These are phyloP conservation scores for Boletus rufocinnamomeus DNA, from an alignment of 768 basidiomycete species.

Conservation along the genomic window DNA sequence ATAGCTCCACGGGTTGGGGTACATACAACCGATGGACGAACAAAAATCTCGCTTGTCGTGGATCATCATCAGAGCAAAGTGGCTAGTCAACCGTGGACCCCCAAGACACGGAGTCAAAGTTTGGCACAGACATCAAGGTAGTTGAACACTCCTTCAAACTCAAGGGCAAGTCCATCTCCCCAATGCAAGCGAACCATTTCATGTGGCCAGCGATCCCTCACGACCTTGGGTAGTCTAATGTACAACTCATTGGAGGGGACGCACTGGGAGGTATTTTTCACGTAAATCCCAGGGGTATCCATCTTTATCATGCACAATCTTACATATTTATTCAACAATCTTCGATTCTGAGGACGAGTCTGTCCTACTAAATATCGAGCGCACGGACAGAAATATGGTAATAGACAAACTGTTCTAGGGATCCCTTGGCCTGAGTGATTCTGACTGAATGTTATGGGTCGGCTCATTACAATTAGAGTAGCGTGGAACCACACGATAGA, in stretches of 20 bases:
- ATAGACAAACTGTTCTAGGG: background rate
- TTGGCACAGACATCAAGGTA: background rate
- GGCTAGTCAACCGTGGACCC: background rate
- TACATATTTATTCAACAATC: background rate
- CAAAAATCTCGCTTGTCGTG: background rate
- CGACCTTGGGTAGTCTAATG: too few relatives aligned
- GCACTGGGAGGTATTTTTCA: too few relatives aligned
- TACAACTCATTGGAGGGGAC: too few relatives aligned
- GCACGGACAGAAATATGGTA: background rate
- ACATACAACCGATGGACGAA: background rate
- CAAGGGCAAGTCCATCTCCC: background rate
- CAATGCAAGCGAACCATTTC: background rate
- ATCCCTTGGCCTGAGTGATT: background rate
- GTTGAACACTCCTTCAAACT: background rate
- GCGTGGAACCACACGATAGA: background rate
- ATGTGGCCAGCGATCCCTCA: background rate
- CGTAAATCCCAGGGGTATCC: background rate
- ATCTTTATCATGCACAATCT: background rate
- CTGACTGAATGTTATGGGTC: background rate
- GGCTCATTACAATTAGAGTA: constrained; percentile 1
- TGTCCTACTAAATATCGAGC: background rate
- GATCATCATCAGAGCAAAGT: background rate
- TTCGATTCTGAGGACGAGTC: background rate
- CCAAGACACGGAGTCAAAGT: background rate
- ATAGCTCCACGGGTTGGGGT: background rate